Evolutionary conservation across 305 asterid genomes (phyloP).

Genomic region (Solanum hybrid): DNA sequence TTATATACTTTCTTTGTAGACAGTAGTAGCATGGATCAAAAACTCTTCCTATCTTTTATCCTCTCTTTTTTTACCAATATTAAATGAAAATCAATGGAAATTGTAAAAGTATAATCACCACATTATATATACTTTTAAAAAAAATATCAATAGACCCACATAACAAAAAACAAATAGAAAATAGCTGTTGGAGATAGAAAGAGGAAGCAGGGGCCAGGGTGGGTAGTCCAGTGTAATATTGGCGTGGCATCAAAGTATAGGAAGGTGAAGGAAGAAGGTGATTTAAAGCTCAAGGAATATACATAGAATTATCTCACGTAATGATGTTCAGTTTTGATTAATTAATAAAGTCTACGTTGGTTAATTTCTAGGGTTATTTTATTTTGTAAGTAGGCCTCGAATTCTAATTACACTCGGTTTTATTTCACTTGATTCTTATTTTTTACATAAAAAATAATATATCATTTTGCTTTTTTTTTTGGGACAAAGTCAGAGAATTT

Average conservation of each 20-base stretch:
- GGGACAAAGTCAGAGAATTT: background rate
- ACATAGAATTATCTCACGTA: constrained; percentile 12
- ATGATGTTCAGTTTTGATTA: constrained; percentile 21
- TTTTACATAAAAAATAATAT: no score
- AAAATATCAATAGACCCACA: background rate
- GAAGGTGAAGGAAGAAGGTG: constrained; percentile 26
- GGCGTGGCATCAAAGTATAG: constrained; percentile 44
- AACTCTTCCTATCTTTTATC: background rate
- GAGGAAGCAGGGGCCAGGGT: background rate
- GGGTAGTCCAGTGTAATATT: constrained; percentile 5
- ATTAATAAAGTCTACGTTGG: constrained; percentile 5
- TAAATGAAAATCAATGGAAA: background rate
- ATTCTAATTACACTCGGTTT: background rate
- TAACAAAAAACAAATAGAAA: background rate
- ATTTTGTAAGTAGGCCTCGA: constrained; percentile 19
- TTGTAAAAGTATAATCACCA: background rate
- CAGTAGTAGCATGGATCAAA: background rate
- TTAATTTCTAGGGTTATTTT: constrained; percentile 11
- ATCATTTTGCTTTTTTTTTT: background rate
- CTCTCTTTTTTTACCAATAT: background rate
- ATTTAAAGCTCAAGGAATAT: constrained; percentile 17
- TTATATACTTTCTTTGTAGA: background rate
- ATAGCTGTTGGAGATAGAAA: background rate
- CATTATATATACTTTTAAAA: background rate
- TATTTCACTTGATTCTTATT: background rate